Conservation (phyloP, 1,284 basidiomycete genomes). For the Ustilago bromivora region DNA sequence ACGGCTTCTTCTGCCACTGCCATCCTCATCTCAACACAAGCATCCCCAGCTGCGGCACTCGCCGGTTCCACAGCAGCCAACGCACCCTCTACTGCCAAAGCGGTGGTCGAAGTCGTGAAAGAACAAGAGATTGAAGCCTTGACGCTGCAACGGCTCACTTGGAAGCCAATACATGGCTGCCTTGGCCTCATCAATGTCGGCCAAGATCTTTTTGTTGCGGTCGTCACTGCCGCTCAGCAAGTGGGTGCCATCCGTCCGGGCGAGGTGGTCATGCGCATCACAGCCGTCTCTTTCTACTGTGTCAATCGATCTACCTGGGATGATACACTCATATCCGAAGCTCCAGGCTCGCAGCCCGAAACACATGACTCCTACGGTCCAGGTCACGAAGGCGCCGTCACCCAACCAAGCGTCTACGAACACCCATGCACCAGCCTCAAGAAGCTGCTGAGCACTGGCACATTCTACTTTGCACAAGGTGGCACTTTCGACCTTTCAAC, state of each 20-base stretch:
- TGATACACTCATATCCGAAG: slow-evolving; percentile 47
- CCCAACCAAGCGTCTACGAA: slow-evolving; percentile 74
- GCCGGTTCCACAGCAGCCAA: slow-evolving; percentile 28
- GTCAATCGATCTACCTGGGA: slow-evolving; percentile 60
- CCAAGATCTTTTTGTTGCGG: slow-evolving; percentile 61
- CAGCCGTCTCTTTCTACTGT: slow-evolving; percentile 62
- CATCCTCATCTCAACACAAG: slow-evolving; percentile 43
- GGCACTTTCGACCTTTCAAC: slow-evolving; percentile 82
- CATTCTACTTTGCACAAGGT: slow-evolving; percentile 90
- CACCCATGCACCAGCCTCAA: slow-evolving; percentile 90
- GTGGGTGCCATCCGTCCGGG: slow-evolving; percentile 56
- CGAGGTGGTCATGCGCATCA: slow-evolving; percentile 55
- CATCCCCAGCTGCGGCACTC: slow-evolving; percentile 11
- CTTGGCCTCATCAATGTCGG: slow-evolving; percentile 65
- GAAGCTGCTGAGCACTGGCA: slow-evolving; percentile 89
- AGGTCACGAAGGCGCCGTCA: slow-evolving; percentile 35
- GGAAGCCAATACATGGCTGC: slow-evolving; percentile 49
- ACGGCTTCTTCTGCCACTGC: slow-evolving; percentile 27
- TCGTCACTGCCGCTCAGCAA: slow-evolving; percentile 50
- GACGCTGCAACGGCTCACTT: slow-evolving; percentile 37
- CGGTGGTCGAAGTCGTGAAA: slow-evolving; percentile 55
- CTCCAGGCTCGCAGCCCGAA: slow-evolving; percentile 38
- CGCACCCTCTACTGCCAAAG: slow-evolving; percentile 26
- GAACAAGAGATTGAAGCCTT: slow-evolving; percentile 29
- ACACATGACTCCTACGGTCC: slow-evolving; percentile 39